A percentile compares a stretch with the other conserved stretches of the same genome.
Conservation (phyloP, 768 basidiomycete genomes). For the Amanita exitialis region DNA sequence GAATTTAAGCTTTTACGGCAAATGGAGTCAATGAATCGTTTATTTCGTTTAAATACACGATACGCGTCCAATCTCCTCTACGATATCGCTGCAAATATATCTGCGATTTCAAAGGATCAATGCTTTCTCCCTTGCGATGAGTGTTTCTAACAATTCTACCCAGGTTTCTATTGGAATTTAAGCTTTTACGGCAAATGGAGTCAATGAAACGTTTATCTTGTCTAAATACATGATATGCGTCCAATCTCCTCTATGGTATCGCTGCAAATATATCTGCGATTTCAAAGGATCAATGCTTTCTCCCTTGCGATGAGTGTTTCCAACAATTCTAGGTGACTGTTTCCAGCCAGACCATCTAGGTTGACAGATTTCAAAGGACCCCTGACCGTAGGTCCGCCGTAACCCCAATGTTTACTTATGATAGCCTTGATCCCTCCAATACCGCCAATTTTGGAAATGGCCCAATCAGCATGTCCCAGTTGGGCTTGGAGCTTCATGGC, state of each 20-base stretch:
- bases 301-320: constrained; percentile 33
- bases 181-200: too few relatives aligned
- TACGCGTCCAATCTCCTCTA: neutral
- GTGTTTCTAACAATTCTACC: constrained; percentile 24
- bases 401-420: constrained; percentile 53
- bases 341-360: constrained; percentile 25
- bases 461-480: constrained; percentile 68
- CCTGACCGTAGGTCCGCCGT: constrained; percentile 41
- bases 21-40: too few relatives aligned
- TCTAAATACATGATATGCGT: neutral
- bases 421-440: constrained; percentile 61
- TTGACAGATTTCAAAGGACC: constrained; percentile 37
- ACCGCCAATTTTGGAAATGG: constrained; percentile 50
- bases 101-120: constrained; percentile 13
- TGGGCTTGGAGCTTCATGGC: too few relatives aligned
- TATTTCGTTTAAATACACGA: too few relatives aligned
- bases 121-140: constrained; percentile 37
- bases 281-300: constrained; percentile 25
- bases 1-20: neutral
- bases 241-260: neutral
- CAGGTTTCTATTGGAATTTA: neutral
- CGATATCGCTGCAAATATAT: too few relatives aligned
- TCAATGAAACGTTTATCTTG: too few relatives aligned
- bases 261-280: neutral
- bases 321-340: constrained; percentile 30